Base-by-base conservation (phyloP, 345 rosid species). In the Barbarea vulgaris region DNA sequence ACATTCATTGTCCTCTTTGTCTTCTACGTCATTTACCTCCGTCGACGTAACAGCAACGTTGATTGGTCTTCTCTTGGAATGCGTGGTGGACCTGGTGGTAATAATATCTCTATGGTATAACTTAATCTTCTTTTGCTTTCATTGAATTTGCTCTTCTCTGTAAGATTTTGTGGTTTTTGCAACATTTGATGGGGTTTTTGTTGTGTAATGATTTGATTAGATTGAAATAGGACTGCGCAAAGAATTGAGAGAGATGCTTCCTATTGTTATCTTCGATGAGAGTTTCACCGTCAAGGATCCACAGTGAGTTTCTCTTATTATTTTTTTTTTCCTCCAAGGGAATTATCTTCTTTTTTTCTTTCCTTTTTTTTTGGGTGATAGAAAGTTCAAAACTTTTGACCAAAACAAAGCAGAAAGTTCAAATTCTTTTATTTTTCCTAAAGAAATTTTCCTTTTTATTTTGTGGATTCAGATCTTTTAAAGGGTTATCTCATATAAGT, bases 221-320 rank as follows among this genome's bases (percentile, higher is more conserved):
- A 81, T 65, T 82, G 92, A 88, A 61, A 14, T 81, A 83, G 96
- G 97, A 9, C 76, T 92, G 85, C 85, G 81, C 77, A 88, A 88
- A 77, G 96, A 90, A 56, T 53, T 90, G 69, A 86, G 97, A 71
- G 94, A 84, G 86, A 88, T 92, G 97, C 82, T 92, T 21, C 97
- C 97, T 54, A 79, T 88, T 80, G 79, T 92, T 15, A 78, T 92
- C 22, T 92, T 82, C 75, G 87, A 69, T 70, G 89, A 90, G 82
- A 90, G 92, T 83, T 92, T 87, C 84, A 75, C 88, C 4, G 77
- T 88, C 31, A 83, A 58, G 52, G 97, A 92, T 62, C 80, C 85
- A 67, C 92, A 64, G 97, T 92, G 54, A 89, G 93, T 54, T 54
- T 69, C 28, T 55, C 33, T 42, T 42, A 10, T 3, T 39, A 2